Conservation (phyloP, 768 basidiomycete species). For the Mycena olivaceomarginata region DNA sequence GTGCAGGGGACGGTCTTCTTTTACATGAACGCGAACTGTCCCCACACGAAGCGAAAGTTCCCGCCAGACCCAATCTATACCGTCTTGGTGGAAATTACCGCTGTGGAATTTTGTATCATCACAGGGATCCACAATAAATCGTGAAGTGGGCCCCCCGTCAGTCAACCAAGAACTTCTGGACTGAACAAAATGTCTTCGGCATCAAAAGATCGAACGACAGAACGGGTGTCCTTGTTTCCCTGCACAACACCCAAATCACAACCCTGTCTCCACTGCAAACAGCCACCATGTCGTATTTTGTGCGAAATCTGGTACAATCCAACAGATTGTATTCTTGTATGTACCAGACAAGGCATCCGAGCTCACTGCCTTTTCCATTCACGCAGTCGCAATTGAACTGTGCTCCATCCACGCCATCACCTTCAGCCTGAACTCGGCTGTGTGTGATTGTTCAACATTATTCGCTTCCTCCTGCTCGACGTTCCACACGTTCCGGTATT, state of each 20-base stretch:
- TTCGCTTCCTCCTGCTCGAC: neutral
- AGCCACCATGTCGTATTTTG: too few relatives aligned
- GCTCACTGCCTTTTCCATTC: neutral
- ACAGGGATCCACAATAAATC: too few relatives aligned
- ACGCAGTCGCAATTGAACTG: neutral
- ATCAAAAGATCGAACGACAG: neutral
- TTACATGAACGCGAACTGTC: neutral
- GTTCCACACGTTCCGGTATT: conserved; percentile 8
- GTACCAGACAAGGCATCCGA: too few relatives aligned
- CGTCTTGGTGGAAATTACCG: too few relatives aligned
- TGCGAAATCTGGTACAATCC: too few relatives aligned
- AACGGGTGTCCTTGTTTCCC: neutral
- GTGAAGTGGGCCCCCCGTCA: too few relatives aligned
- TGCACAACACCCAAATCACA: neutral
- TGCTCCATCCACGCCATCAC: neutral
- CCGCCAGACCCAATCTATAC: neutral
- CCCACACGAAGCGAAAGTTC: conserved; percentile 7
- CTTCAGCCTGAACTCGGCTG: neutral
- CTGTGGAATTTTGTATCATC: too few relatives aligned
- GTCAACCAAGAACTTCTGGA: too few relatives aligned
- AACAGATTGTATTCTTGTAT: too few relatives aligned
- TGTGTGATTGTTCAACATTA: neutral
- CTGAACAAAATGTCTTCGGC: neutral
- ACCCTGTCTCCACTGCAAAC: neutral
- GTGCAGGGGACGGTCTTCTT: neutral